A percentile compares a stretch with the other conserved stretches of the same genome.
Conservation (phyloP, 805 yeast species). For the Ogataea sp. region DNA sequence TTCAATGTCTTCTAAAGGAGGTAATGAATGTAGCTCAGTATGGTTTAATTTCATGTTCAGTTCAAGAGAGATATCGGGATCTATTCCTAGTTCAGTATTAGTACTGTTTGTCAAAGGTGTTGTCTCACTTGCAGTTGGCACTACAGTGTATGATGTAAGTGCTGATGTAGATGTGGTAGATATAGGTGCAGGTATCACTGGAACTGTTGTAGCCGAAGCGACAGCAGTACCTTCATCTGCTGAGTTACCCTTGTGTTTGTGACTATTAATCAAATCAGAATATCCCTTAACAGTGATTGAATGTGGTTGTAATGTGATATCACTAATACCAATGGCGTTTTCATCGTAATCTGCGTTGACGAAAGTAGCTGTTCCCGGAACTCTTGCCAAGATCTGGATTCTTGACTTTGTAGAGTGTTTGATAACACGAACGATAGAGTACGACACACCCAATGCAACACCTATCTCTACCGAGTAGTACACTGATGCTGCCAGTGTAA, state of each 20-base stretch:
- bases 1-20: conserved; percentile 38
- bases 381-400: conserved; percentile 72
- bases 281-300: conserved; percentile 17
- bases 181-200: no score
- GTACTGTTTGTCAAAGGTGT: no score
- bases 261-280: conserved; percentile 13
- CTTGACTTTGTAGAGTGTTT: conserved; percentile 76
- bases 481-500: conserved; percentile 58
- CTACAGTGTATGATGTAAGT: no score
- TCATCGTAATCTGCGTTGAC: conserved; percentile 59
- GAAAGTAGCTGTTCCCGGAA: conserved; percentile 52
- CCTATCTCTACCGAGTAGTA: conserved; percentile 84
- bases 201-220: no score
- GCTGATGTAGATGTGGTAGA: no score
- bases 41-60: no score
- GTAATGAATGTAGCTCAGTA: no score
- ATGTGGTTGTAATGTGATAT: background rate
- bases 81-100: no score
- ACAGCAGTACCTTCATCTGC: background rate
- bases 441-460: conserved; percentile 76
- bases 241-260: background rate
- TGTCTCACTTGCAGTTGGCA: no score
- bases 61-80: no score
- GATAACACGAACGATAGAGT: conserved; percentile 71
- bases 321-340: conserved; percentile 7